A percentile compares a stretch with the other conserved stretches of the same genome.
These are phyloP conservation scores for Jamesozyma lodderae DNA, from an alignment of 805 yeast genomes.

Conservation along the genomic window DNA sequence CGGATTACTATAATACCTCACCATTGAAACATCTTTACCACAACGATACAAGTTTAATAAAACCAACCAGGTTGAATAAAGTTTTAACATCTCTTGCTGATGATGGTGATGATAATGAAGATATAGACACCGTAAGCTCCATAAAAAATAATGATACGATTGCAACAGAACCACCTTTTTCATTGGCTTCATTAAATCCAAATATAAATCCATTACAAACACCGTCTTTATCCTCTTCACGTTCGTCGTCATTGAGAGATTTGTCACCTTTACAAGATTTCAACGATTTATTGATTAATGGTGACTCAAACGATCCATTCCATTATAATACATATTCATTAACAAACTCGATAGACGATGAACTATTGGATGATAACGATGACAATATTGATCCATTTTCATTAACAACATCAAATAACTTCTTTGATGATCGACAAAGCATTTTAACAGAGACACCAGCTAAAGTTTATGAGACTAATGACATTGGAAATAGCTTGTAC, in stretches of 20 bases:
- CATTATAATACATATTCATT: constrained; percentile 1
- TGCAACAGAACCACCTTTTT: background rate
- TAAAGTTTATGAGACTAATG: too few species aligned
- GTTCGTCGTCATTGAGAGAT: constrained; percentile 13
- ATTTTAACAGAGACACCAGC: constrained; percentile 13
- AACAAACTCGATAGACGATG: background rate
- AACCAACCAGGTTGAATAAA: constrained; percentile 17
- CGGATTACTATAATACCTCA: constrained; percentile 29
- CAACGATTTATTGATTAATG: constrained; percentile 7
- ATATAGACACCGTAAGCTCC: background rate
- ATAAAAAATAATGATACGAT: background rate
- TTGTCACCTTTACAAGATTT: constrained; percentile 16
- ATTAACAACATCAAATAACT: constrained; percentile 5
- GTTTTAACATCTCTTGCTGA: constrained; percentile 6
- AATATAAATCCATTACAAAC: background rate
- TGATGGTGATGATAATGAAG: background rate
- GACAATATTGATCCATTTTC: constrained; percentile 3
- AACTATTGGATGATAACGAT: background rate
- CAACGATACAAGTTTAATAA: constrained; percentile 18
- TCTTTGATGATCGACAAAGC: constrained; percentile 16
- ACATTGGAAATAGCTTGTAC: too few species aligned
- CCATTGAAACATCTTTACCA: constrained; percentile 29
- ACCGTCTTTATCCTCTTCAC: constrained; percentile 9
- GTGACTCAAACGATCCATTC: constrained; percentile 1
- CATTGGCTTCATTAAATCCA: background rate